Percentiles rank a stretch among this genome's conserved stretches.
Conservation (phyloP, 2,329 filamentous ascomycete genomes). For the Pseudocercospora cruenta region DNA sequence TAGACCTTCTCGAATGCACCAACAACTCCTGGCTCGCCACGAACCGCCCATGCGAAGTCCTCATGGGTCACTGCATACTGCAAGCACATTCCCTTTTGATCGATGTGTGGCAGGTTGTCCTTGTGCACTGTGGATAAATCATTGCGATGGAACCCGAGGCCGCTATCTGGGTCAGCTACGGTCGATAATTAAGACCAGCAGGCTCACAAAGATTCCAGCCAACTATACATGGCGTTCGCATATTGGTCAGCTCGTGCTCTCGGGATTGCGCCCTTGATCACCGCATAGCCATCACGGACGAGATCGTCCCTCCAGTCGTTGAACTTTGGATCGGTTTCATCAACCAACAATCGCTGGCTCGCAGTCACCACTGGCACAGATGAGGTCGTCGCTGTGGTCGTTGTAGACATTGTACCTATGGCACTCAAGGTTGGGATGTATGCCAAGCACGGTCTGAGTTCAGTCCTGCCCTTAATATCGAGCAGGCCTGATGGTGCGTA, state of each 20-base stretch:
- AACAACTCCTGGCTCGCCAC: conserved; percentile 53
- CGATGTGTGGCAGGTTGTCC: conserved; percentile 45
- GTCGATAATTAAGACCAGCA: conserved; percentile 23
- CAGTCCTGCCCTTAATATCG: too few relatives aligned
- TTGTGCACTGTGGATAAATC: conserved; percentile 41
- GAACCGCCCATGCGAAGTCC: conserved; percentile 54
- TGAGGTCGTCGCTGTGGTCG: conserved; percentile 23
- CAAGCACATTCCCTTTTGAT: conserved; percentile 55
- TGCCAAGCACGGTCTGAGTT: too few relatives aligned
- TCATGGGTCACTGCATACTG: conserved; percentile 54
- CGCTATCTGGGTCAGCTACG: conserved; percentile 30
- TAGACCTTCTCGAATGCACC: conserved; percentile 43
- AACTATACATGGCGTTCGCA: conserved; percentile 33
- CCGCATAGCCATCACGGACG: conserved; percentile 48
- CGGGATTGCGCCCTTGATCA: conserved; percentile 54
- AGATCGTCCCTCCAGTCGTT: conserved; percentile 44
- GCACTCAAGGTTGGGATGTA: too few relatives aligned
- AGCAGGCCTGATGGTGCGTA: too few relatives aligned
- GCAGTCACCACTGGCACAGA: conserved; percentile 11
- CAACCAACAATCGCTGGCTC: conserved; percentile 21
- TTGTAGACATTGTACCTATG: conserved; percentile 20
- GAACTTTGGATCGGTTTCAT: conserved; percentile 30
- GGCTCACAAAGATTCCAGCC: conserved; percentile 42
- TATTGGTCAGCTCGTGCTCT: conserved; percentile 45
- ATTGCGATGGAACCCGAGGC: conserved; percentile 43